Conservation (phyloP, 2,329 filamentous ascomycete genomes). For the Dryadomyces quercivorus region DNA sequence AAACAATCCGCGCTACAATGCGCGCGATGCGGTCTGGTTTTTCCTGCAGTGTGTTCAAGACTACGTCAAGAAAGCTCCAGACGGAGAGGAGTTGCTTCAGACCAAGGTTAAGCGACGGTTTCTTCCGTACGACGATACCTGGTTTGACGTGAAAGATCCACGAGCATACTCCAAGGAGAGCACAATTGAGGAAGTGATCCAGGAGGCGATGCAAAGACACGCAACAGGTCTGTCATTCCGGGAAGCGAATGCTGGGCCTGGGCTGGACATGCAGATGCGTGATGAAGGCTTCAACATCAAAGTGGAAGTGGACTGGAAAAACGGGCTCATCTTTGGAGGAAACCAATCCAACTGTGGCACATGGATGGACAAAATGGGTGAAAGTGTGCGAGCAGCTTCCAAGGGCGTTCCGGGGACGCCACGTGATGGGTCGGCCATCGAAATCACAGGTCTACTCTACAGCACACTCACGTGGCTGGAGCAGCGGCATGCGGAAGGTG, state of each 20-base stretch:
- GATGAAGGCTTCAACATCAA: slow-evolving; percentile 86
- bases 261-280: slow-evolving; percentile 86
- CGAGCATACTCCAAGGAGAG: slow-evolving; percentile 78
- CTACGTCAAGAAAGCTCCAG: slow-evolving; percentile 69
- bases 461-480: slow-evolving; percentile 76
- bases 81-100: slow-evolving; percentile 61
- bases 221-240: slow-evolving; percentile 83
- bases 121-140: slow-evolving; percentile 89
- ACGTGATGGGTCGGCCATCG: slow-evolving; percentile 85
- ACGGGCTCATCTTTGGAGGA: slow-evolving; percentile 84
- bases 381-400: slow-evolving; percentile 77
- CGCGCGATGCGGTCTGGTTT: slow-evolving; percentile 95
- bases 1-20: slow-evolving; percentile 82
- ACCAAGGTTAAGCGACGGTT: slow-evolving; percentile 75
- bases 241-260: slow-evolving; percentile 84
- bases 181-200: slow-evolving; percentile 77
- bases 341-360: slow-evolving; percentile 94
- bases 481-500: slow-evolving; percentile 50
- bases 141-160: slow-evolving; percentile 71
- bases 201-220: slow-evolving; percentile 87
- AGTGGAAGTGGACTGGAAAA: slow-evolving; percentile 82
- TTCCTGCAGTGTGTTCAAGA: slow-evolving; percentile 94
- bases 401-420: slow-evolving; percentile 96
- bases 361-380: slow-evolving; percentile 99
- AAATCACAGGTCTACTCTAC: slow-evolving; percentile 89